Evolutionary conservation across 257 asterid genomes (phyloP).

Genomic region (Ophiorrhiza pumila): DNA sequence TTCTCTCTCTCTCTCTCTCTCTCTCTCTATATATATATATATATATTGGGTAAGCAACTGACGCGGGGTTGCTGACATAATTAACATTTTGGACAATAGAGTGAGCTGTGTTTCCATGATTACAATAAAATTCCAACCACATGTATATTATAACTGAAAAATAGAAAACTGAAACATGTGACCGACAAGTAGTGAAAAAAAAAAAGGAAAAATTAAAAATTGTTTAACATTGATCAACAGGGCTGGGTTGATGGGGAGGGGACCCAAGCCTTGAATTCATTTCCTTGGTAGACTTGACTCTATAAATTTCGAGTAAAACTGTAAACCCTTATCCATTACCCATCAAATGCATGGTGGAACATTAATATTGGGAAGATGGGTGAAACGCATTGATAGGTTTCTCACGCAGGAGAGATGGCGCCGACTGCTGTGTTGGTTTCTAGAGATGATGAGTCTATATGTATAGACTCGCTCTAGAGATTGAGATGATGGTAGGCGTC

Average conservation of each 20-base stretch:
- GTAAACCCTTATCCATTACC: background rate
- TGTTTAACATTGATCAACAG: no score
- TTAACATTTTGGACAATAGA: background rate
- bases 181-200: background rate
- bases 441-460: background rate
- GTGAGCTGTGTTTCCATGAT: background rate
- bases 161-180: background rate
- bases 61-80: constrained; percentile 7
- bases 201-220: no score
- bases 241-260: no score
- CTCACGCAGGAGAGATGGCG: constrained; percentile 30
- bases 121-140: constrained; percentile 2
- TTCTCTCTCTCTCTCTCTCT: no score
- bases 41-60: no score
- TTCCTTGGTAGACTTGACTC: background rate
- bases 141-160: background rate
- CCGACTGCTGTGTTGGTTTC: background rate
- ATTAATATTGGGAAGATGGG: no score
- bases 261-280: no score
- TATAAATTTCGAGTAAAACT: background rate
- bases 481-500: background rate
- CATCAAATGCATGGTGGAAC: background rate
- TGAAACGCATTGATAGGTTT: constrained; percentile 8
- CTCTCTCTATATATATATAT: no score
- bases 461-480: background rate